These are phyloP conservation scores for Picea mariana DNA, from an alignment of 83 land plant species.

Conservation along the genomic window DNA sequence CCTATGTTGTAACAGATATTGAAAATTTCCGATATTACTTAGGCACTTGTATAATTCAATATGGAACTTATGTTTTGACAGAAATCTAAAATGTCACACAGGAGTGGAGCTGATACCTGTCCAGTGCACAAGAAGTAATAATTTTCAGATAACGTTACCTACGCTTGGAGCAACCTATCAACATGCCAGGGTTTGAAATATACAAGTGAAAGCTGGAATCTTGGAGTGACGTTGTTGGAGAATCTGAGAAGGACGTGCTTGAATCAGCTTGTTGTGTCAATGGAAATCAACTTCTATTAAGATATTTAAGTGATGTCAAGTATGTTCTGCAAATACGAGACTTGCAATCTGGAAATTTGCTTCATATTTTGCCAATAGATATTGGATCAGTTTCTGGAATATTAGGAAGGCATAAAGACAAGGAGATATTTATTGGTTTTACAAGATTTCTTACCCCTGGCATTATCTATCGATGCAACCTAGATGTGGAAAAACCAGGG, in stretches of 20 bases:
- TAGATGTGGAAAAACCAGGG: slow-evolving; percentile 47
- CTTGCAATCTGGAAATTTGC: slow-evolving; percentile 57
- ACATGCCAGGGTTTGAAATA: too few species aligned
- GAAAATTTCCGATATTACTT: too few species aligned
- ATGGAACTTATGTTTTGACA: too few species aligned
- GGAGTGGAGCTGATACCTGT: too few species aligned
- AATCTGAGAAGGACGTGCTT: slow-evolving; percentile 74
- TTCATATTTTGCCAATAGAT: slow-evolving; percentile 67
- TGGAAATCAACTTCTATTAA: slow-evolving; percentile 58
- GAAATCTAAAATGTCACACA: too few species aligned
- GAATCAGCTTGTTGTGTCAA: slow-evolving; percentile 70
- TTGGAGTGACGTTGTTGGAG: slow-evolving; percentile 66
- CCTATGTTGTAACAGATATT: too few species aligned
- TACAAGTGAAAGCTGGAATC: too few species aligned
- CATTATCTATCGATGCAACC: slow-evolving; percentile 77
- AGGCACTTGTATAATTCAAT: too few species aligned
- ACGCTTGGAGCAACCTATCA: too few species aligned
- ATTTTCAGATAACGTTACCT: too few species aligned
- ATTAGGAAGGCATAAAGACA: slow-evolving; percentile 74
- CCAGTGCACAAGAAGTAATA: too few species aligned
- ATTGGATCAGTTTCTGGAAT: slow-evolving; percentile 71
- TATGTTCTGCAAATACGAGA: slow-evolving; percentile 76
- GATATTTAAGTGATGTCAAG: slow-evolving; percentile 89
- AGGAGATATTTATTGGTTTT: slow-evolving; percentile 69
- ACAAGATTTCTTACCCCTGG: slow-evolving; percentile 91